Evolutionary conservation across 176 grass and related monocot species (phyloP), one percentile per base, ranked within the genome.

Genomic region (Puccinellia tenuiflora): DNA sequence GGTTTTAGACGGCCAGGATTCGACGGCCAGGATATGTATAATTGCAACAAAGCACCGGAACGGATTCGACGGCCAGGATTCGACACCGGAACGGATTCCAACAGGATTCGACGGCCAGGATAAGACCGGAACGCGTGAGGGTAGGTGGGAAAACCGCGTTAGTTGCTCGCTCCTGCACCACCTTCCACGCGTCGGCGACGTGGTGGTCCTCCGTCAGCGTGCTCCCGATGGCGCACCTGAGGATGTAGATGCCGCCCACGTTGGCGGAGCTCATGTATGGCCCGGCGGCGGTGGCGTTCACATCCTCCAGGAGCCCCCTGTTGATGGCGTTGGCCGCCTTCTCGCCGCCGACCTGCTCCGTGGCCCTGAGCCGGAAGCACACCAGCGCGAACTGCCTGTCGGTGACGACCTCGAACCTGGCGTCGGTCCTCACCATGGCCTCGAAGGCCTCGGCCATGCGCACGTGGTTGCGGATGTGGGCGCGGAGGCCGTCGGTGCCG

Each of bases 181-280:
- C 60, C 28, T 85, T 87, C 91, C 91, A 92, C n/a, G 91, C 85
- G 11, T 77, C 67, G 7, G 48, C 38, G 73, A 92, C 87, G 43
- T 92, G 87, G 0, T 83, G 73, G 80, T 86, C 78, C 80, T 92
- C 91, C 30, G 91, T 92, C 4, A 92, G 61, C 45, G 45, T 47
- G 45, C 14, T 47, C 3, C 45, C 45, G 14, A 47, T 5, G 45
- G 45, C 45, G 45, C 89, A 94, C 76, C 92, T 14, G 25, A 91
- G 38, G 51, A 91, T 81, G 73, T 83, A 91, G 26, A 82, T 45
- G 38, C 92, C 84, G 2, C 75, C 89, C 4, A 91, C 92, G 60
- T 33, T 87, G 5, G 85, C 85, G 18, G 84, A 88, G 65, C 87
- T 95, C 85, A 92, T 86, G 82, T 85, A 95, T 0, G 87, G 81